These are phyloP conservation scores for Eucommia ulmoides DNA, from an alignment of 257 asterid species.

Conservation along the genomic window DNA sequence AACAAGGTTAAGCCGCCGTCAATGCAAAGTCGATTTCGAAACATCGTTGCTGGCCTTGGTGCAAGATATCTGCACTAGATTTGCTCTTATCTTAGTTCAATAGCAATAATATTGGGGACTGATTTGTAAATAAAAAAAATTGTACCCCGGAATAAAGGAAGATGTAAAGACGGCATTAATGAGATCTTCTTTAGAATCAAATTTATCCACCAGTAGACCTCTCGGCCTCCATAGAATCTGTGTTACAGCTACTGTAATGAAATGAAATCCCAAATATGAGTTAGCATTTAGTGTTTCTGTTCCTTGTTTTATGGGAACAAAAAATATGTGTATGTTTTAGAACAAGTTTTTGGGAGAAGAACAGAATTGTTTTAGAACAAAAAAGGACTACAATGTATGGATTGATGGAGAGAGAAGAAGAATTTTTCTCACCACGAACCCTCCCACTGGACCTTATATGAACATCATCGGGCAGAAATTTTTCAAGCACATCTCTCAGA, in stretches of 20 bases:
- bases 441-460: conserved; percentile 86
- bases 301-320: not conserved
- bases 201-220: conserved; percentile 82
- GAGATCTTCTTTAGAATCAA: conserved; percentile 90
- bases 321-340: not conserved
- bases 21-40: conserved; percentile 67
- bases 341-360: not conserved
- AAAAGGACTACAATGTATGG: not conserved
- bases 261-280: too few relatives aligned
- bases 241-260: conserved; percentile 73
- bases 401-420: conserved; percentile 1
- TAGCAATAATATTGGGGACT: too few relatives aligned
- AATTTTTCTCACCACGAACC: conserved; percentile 66
- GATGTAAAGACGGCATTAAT: conserved; percentile 88
- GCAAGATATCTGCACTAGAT: conserved; percentile 70
- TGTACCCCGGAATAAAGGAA: conserved; percentile 93
- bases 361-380: not conserved
- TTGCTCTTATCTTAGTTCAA: conserved; percentile 12
- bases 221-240: conserved; percentile 95
- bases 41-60: conserved; percentile 88
- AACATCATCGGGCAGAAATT: conserved; percentile 70
- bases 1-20: conserved; percentile 92
- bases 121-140: too few relatives aligned
- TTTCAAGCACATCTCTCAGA: conserved; percentile 60
- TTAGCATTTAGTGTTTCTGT: not conserved